Evolutionary conservation across 2,329 filamentous ascomycete species (phyloP).

Genomic region (Verticillium zaregamsianum): DNA sequence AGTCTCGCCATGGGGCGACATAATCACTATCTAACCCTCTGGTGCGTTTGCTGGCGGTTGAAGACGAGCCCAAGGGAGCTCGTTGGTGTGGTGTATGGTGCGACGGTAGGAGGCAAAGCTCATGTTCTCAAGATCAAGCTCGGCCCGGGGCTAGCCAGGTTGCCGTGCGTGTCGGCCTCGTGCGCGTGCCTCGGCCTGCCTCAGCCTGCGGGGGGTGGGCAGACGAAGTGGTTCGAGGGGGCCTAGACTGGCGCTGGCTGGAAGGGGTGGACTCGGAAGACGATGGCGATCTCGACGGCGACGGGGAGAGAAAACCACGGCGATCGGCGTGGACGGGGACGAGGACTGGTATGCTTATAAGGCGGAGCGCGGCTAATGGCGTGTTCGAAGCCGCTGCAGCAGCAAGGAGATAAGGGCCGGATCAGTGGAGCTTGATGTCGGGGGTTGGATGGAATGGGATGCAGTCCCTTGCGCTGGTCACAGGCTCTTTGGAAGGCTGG

Average conservation of each 20-base stretch:
- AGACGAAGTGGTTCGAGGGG: background rate
- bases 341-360: background rate
- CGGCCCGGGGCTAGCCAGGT: background rate
- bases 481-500: background rate
- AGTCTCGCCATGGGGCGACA: background rate
- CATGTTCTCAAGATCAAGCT: slow-evolving; percentile 5
- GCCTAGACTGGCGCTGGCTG: slow-evolving; percentile 1
- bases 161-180: background rate
- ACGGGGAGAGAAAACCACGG: background rate
- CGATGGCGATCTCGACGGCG: slow-evolving; percentile 4
- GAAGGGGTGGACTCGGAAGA: background rate
- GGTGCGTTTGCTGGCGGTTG: slow-evolving; percentile 16
- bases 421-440: background rate
- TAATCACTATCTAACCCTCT: background rate
- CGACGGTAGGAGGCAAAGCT: slow-evolving; percentile 1
- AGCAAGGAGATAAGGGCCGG: background rate
- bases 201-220: slow-evolving; percentile 3
- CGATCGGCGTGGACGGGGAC: background rate
- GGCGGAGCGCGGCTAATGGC: background rate
- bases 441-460: background rate
- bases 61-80: background rate
- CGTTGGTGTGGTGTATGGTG: background rate
- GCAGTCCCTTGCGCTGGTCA: background rate
- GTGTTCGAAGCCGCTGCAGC: background rate
- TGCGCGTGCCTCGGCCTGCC: slow-evolving; percentile 5